Conservation (phyloP, 148 eudicot genomes). For the Diospyros lotus region DNA sequence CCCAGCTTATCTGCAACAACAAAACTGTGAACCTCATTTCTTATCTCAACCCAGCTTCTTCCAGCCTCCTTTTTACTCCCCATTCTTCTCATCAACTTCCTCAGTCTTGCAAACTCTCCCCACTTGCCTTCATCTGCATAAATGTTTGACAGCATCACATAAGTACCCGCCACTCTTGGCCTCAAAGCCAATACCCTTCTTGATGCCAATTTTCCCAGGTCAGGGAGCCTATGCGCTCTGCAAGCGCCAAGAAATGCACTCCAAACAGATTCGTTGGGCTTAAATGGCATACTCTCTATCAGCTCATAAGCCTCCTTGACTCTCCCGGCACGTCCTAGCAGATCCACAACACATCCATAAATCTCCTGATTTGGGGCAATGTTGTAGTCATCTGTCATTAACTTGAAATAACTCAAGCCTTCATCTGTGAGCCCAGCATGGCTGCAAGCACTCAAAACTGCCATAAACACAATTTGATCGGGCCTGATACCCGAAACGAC, state of each 20-base stretch:
- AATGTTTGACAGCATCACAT: slow-evolving; percentile 54
- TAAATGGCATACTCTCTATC: slow-evolving; percentile 75
- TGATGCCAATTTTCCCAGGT: slow-evolving; percentile 52
- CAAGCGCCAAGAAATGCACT: slow-evolving; percentile 85
- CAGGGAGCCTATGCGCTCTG: slow-evolving; percentile 59
- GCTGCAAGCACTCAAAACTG: slow-evolving; percentile 70
- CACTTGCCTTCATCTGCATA: slow-evolving; percentile 81
- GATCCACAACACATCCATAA: slow-evolving; percentile 82
- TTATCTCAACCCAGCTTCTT: slow-evolving; percentile 78
- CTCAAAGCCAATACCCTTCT: slow-evolving; percentile 41
- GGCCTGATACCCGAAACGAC: slow-evolving; percentile 51
- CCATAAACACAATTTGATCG: slow-evolving; percentile 54
- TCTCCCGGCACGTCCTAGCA: slow-evolving; percentile 86
- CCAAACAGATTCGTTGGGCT: slow-evolving; percentile 85
- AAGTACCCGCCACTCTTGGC: slow-evolving; percentile 57
- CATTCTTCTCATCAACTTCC: slow-evolving; percentile 62
- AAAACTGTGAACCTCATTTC: slow-evolving; percentile 47
- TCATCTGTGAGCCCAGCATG: slow-evolving; percentile 88
- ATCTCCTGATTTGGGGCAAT: slow-evolving; percentile 64
- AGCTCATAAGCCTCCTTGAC: slow-evolving; percentile 75
- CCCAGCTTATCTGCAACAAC: slow-evolving; percentile 71
- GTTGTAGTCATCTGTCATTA: slow-evolving; percentile 51
- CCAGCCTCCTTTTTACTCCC: slow-evolving; percentile 87
- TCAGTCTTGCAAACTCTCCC: slow-evolving; percentile 63
- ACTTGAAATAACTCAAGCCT: slow-evolving; percentile 66